These are phyloP conservation scores for Sanguinoderma infundibulare DNA, from an alignment of 1,284 basidiomycete genomes.

Conservation along the genomic window DNA sequence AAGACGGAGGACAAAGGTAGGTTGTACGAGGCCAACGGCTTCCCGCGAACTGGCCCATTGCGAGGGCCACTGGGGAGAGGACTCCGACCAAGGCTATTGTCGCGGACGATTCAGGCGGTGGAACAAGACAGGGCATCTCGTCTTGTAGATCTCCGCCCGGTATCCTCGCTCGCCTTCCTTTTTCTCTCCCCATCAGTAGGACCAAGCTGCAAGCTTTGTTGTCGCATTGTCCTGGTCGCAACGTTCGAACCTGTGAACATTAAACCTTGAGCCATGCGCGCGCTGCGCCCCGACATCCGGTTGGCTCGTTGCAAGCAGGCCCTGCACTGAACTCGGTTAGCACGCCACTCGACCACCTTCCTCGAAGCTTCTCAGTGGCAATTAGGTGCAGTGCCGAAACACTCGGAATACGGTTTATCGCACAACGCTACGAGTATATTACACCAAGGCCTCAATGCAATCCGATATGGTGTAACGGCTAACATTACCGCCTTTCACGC, in stretches of 20 bases:
- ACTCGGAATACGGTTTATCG: background rate
- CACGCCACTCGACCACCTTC: slow-evolving; percentile 1
- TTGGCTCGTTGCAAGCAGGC: background rate
- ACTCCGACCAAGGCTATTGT: slow-evolving; percentile 24
- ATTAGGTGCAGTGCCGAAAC: background rate
- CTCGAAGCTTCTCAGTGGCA: background rate
- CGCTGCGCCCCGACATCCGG: background rate
- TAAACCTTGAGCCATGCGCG: slow-evolving; percentile 11
- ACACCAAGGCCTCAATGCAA: background rate
- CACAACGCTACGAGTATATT: background rate
- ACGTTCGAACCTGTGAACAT: background rate
- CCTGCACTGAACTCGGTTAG: background rate
- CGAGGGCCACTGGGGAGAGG: slow-evolving; percentile 3
- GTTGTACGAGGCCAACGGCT: background rate
- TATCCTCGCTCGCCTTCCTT: slow-evolving; percentile 19
- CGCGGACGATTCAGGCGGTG: slow-evolving; percentile 13
- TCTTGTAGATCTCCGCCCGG: slow-evolving; percentile 17
- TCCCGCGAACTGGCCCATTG: background rate
- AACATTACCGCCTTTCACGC: slow-evolving; percentile 78
- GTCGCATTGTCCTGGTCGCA: slow-evolving; percentile 9
- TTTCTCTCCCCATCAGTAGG: slow-evolving; percentile 14
- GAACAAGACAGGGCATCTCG: slow-evolving; percentile 20
- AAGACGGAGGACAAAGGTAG: slow-evolving; percentile 21
- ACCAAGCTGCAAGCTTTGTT: slow-evolving; percentile 18
- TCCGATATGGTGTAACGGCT: slow-evolving; percentile 72